Evolutionary conservation across 148 eudicot species (phyloP).

Genomic region (Heliosperma pusillum): DNA sequence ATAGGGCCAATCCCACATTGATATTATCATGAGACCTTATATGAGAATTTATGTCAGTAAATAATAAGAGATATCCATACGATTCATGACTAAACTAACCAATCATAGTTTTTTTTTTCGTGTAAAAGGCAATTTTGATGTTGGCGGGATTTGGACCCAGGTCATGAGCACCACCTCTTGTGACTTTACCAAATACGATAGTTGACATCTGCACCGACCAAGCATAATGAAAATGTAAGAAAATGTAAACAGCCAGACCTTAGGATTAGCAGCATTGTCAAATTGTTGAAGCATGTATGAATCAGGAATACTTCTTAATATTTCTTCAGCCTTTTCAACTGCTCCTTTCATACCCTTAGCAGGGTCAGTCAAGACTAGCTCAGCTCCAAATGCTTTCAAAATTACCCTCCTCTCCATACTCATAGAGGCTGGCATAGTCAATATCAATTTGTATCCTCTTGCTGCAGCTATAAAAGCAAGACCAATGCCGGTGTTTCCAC

Average conservation of each 20-base stretch:
- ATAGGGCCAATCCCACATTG: not conserved
- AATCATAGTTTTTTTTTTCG: too few species aligned
- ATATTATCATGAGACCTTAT: not conserved
- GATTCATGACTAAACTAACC: not conserved
- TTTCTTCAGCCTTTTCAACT: constrained; percentile 88
- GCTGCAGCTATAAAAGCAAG: constrained; percentile 98
- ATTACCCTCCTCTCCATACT: constrained; percentile 98
- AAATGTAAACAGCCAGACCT: constrained; percentile 41
- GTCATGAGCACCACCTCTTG: too few species aligned
- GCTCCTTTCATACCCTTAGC: constrained; percentile 97
- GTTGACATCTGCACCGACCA: too few species aligned
- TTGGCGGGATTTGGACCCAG: too few species aligned
- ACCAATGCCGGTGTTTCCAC: constrained; percentile 98
- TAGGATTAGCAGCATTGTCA: constrained; percentile 98
- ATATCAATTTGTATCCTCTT: constrained; percentile 82
- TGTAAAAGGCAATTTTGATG: too few species aligned
- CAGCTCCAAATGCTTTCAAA: constrained; percentile 96
- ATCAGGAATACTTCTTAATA: constrained; percentile 64
- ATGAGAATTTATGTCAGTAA: not conserved
- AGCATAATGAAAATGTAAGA: not conserved
- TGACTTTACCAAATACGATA: too few species aligned
- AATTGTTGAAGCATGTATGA: constrained; percentile 97
- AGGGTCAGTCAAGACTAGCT: constrained; percentile 86
- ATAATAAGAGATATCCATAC: not conserved
- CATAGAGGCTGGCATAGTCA: constrained; percentile 99